Evolutionary conservation across 192 early-diverging fungal species (phyloP).

Genomic region (Chytriomyces sp.): DNA sequence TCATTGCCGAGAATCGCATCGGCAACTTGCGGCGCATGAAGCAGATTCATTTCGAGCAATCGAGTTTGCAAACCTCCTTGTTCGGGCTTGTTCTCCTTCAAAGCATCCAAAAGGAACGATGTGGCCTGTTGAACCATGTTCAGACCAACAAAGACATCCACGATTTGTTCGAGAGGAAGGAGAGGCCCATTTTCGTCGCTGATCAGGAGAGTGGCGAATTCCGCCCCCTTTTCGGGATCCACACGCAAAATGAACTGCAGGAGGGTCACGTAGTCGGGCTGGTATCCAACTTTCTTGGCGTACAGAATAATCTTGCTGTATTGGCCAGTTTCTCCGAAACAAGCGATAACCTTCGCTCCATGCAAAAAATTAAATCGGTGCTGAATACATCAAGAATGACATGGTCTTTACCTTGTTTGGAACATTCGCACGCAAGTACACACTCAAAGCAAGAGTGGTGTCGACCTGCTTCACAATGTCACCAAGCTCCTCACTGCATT

Average conservation of each 20-base stretch:
- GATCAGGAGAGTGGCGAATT: conserved; percentile 88
- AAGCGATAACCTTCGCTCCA: conserved; percentile 72
- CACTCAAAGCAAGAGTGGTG: conserved; percentile 85
- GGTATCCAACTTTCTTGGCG: conserved; percentile 91
- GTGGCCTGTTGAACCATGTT: conserved; percentile 97
- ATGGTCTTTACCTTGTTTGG: conserved; percentile 76
- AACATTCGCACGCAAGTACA: conserved; percentile 92
- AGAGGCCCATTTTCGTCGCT: conserved; percentile 84
- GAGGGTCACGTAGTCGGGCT: conserved; percentile 88
- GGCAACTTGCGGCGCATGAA: conserved; percentile 97
- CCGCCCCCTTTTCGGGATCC: conserved; percentile 91
- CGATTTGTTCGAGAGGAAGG: conserved; percentile 85
- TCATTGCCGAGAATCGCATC: conserved; percentile 97
- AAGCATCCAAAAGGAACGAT: conserved; percentile 92
- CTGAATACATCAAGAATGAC: not conserved
- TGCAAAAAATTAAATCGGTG: not conserved
- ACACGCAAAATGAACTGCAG: conserved; percentile 89
- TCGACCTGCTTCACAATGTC: conserved; percentile 95
- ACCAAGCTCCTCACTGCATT: conserved; percentile 97
- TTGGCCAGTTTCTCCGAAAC: conserved; percentile 95
- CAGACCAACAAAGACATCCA: conserved; percentile 89
- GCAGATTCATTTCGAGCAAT: conserved; percentile 95
- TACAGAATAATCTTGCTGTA: conserved; percentile 96
- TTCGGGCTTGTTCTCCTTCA: conserved; percentile 91
- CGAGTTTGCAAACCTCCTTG: conserved; percentile 93